Base-by-base conservation (phyloP, 1,284 basidiomycete species). In the Ustilago lituana region DNA sequence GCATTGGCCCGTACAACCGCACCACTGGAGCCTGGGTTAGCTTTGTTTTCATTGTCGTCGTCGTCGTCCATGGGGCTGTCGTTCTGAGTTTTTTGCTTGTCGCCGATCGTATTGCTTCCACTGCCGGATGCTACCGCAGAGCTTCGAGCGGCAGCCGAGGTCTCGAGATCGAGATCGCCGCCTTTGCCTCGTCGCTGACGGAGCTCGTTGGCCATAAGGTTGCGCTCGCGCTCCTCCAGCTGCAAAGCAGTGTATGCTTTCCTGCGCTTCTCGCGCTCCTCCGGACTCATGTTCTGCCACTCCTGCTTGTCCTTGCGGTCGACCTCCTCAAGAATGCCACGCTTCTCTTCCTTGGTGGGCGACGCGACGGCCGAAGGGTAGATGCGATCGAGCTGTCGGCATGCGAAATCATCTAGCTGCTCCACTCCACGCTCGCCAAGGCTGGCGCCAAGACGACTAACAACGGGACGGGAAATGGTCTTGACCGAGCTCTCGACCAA, bases 401-500 rank as follows among this genome's bases (percentile, higher is more conserved):
- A 91, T 2, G 92, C 92, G 82, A 93, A 93, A 62, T 91, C 91
- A 72, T 94, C 92, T n/a, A 93, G 84, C 76, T 89, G 89, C 60
- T 88, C 88, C 14, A 83, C 79, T 12, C 78, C 71, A 24, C 71
- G 52, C 87, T 89, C 37, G 87, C 91, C 79, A 5, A 82, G 76
- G 20, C 61, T 62, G n/a, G 73, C 74, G 29, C 74, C 74, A 0
- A 93, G 84, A 39, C 90, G 87, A 65, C 90, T 88, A 57, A 92
- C 90, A 45, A 93, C 91, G n/a, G 92, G 92, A 9, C 88, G 85
- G 11, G 91, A 92, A 48, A 94, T 89, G 26, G 89, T 87, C 81
- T 90, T 91, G 51, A 94, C 88, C 37, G 90, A 89, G 3, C 89
- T 91, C 82, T 93, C 92, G 84, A 94, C 88, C 85, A 93, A 90